phyloP scores from a whole-genome alignment of 2,329 filamentous ascomycete species.

The Neodidymelliopsis sp. region DNA sequence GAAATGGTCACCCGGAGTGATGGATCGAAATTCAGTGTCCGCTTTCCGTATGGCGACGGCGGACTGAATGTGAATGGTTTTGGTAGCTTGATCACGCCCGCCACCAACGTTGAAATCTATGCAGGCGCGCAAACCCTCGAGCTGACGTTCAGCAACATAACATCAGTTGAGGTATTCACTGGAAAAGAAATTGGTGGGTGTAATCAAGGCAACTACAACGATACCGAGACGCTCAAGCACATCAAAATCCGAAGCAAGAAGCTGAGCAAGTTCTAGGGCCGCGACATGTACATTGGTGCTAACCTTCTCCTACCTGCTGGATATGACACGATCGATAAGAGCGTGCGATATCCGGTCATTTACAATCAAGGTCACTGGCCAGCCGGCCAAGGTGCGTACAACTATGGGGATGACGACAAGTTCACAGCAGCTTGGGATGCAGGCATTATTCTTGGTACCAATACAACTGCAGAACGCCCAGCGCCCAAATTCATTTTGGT shows the following conservation, averaged over 20 bases:
- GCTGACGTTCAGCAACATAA: constrained; percentile 42
- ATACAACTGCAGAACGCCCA: constrained; percentile 33
- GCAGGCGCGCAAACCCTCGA: constrained; percentile 41
- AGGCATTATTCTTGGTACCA: constrained; percentile 40
- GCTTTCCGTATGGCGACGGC: constrained; percentile 50
- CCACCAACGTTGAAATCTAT: constrained; percentile 33
- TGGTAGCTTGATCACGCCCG: constrained; percentile 40
- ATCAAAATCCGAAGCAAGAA: constrained; percentile 50
- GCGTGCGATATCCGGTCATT: constrained; percentile 46
- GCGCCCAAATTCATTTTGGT: constrained; percentile 49
- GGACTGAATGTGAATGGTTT: constrained; percentile 37
- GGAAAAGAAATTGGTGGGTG: constrained; percentile 50
- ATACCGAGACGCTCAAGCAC: constrained; percentile 44
- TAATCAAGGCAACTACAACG: constrained; percentile 49
- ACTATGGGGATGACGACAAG: constrained; percentile 21
- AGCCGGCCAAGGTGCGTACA: constrained; percentile 31
- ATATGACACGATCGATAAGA: constrained; percentile 41
- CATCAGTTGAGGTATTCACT: constrained; percentile 29
- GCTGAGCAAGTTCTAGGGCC: constrained; percentile 48
- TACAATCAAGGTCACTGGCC: constrained; percentile 48
- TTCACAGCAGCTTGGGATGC: constrained; percentile 42
- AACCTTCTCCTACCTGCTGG: constrained; percentile 47
- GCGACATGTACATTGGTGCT: constrained; percentile 49
- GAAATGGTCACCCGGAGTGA: constrained; percentile 47
- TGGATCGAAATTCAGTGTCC: constrained; percentile 46